These are phyloP conservation scores for Orbilia ellipsospora DNA, from an alignment of 2,329 filamentous ascomycete species.

Conservation along the genomic window DNA sequence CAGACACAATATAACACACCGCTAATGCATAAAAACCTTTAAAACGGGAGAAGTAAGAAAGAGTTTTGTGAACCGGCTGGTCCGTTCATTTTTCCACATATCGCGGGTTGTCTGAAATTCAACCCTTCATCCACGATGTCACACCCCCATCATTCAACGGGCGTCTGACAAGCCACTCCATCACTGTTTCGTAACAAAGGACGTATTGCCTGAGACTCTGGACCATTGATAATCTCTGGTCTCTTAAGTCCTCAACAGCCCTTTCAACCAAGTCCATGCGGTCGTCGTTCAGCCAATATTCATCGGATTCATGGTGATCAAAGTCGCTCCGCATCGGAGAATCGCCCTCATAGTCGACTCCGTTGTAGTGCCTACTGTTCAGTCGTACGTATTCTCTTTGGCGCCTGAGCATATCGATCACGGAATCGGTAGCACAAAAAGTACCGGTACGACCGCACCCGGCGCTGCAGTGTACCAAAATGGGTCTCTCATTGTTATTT, in stretches of 20 bases:
- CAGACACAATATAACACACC: slow-evolving; percentile 43
- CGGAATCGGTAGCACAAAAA: slow-evolving; percentile 95
- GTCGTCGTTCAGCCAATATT: slow-evolving; percentile 76
- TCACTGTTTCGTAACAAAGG: slow-evolving; percentile 92
- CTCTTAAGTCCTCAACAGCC: slow-evolving; percentile 89
- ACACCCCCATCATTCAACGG: slow-evolving; percentile 39
- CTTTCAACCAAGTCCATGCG: slow-evolving; percentile 81
- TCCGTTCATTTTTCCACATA: slow-evolving; percentile 1
- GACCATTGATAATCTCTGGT: slow-evolving; percentile 93
- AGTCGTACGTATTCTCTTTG: slow-evolving; percentile 66
- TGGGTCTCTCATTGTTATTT: slow-evolving; percentile 68
- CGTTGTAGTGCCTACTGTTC: slow-evolving; percentile 45
- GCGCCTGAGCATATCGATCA: slow-evolving; percentile 96
- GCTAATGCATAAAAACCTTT: slow-evolving; percentile 37
- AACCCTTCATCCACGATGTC: slow-evolving; percentile 46
- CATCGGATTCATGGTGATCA: slow-evolving; percentile 63
- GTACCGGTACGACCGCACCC: slow-evolving; percentile 95
- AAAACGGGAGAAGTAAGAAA: not conserved
- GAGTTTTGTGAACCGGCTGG: not conserved
- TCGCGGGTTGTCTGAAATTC: too few relatives aligned
- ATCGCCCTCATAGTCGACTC: slow-evolving; percentile 60
- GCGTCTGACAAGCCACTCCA: slow-evolving; percentile 78
- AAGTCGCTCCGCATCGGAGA: slow-evolving; percentile 40
- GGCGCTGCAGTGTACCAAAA: slow-evolving; percentile 94
- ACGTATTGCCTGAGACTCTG: slow-evolving; percentile 94